Base-by-base conservation (phyloP, 176 grass and related monocot genomes). In the Hordeum vulgare region DNA sequence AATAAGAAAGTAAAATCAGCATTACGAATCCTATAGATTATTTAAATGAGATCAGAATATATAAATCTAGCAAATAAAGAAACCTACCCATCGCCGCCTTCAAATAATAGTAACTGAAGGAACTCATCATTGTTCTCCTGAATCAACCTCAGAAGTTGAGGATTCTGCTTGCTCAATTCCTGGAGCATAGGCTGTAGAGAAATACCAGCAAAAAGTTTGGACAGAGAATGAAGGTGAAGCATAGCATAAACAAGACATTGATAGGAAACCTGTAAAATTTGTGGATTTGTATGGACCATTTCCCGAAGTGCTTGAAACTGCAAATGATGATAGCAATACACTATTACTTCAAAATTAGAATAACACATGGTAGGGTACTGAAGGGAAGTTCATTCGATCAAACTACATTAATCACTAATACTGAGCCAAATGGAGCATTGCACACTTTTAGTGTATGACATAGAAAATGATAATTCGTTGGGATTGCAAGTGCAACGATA, bases 151-250 rank as follows among this genome's bases (percentile, higher is more conserved):
- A 94, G 70, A 61, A 98, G 89, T 42, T 98, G 87, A 71, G 89
- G 96, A 86, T 98, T 98, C 57, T 98, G 87, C 77, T 98, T 98
- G 78, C 93, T 89, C 84, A 98, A 81, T 78, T 98, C 96, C 74
- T 88, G 91, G 36, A 98, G 93, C 91, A 98, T 98, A 78, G 93
- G 96, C 96, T 98, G 73, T 47, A 90, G 83, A 11, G 83, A 58
- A 10, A 78, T 76, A 92, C 53, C 27, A 85, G 42, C 35, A 85
- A 13, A 64, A 81, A 36, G 36, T 37, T 83, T 20, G 86, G 59
- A 14, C 23, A 74, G 47, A 61, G 33, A 14, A n/a, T 74, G 81
- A 11, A 41, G 21, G 74, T 23, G 35, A 82, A 85, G 41, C 39
- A 74, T 68, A 53, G 42, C 81, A 81, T 57, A 35, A 74, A 74